phyloP scores from a whole-genome alignment of 495 filamentous ascomycete species.

The Talaromyces borbonicus region DNA sequence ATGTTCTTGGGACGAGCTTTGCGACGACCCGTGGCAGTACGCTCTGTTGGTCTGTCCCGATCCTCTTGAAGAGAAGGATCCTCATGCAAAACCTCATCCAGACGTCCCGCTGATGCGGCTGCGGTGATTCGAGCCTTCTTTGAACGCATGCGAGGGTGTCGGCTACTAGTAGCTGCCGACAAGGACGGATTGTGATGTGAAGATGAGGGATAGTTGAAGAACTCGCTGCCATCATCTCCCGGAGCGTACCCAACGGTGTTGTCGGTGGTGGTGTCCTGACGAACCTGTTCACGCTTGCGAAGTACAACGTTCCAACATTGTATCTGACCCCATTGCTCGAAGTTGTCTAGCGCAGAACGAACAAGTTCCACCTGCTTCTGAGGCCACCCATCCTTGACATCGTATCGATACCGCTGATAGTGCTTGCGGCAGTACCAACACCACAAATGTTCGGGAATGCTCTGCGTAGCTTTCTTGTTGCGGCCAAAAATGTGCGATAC shows the following conservation, averaged over 20 bases:
- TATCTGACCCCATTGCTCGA: conserved; percentile 51
- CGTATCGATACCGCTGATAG: conserved; percentile 67
- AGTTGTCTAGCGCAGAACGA: conserved; percentile 41
- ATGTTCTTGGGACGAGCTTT: conserved; percentile 14
- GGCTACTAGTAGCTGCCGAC: too few species aligned
- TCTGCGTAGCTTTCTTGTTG: conserved; percentile 66
- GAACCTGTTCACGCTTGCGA: conserved; percentile 15
- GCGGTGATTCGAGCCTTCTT: neutral
- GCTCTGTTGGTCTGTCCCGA: neutral
- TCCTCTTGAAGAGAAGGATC: neutral
- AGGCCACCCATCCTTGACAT: conserved; percentile 47
- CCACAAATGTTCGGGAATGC: conserved; percentile 57
- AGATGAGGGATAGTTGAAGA: neutral
- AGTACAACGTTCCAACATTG: conserved; percentile 20
- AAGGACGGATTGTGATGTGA: neutral
- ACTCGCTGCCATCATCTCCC: neutral
- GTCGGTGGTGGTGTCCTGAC: neutral
- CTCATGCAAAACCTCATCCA: neutral
- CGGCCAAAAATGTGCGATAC: conserved; percentile 83
- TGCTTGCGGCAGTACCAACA: conserved; percentile 71
- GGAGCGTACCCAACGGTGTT: neutral
- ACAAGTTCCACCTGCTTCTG: conserved; percentile 51
- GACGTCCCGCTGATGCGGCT: neutral
- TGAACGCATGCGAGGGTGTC: neutral
- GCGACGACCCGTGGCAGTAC: neutral